Percentiles rank a stretch among this genome's conserved stretches.
These are phyloP conservation scores for Aspergillus carbonarius DNA, from an alignment of 2,329 filamentous ascomycete genomes.

Conservation along the genomic window DNA sequence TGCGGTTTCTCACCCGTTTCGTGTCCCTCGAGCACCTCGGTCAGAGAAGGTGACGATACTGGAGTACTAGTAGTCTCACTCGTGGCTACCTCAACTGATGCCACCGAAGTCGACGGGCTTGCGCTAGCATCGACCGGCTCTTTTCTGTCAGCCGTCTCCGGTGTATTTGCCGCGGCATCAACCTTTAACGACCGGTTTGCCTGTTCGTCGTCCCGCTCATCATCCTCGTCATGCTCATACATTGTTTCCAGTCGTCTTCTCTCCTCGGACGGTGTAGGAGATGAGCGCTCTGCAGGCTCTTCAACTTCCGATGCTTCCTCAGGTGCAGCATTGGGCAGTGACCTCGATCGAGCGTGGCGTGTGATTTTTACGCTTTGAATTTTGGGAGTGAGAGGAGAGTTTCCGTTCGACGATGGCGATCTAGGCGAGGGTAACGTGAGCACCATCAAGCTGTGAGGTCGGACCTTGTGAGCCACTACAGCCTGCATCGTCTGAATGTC, in stretches of 20 bases:
- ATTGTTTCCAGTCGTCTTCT: constrained; percentile 37
- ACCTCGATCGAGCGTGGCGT: constrained; percentile 48
- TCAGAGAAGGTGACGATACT: constrained; percentile 22
- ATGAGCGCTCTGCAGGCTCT: constrained; percentile 18
- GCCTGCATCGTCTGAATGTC: constrained; percentile 37
- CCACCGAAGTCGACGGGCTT: constrained; percentile 20
- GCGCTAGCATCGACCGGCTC: constrained; percentile 4
- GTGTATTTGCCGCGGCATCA: not conserved
- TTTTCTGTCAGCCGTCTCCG: not conserved
- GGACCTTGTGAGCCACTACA: constrained; percentile 42
- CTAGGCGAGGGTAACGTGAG: constrained; percentile 35
- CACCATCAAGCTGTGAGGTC: constrained; percentile 45
- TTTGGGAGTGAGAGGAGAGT: constrained; percentile 27
- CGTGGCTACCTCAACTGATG: constrained; percentile 18
- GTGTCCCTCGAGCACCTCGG: constrained; percentile 34
- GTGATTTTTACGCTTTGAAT: constrained; percentile 25
- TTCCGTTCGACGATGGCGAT: constrained; percentile 24
- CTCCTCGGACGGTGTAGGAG: constrained; percentile 28
- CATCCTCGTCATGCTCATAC: constrained; percentile 35
- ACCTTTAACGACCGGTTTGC: not conserved
- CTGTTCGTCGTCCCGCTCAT: constrained; percentile 21
- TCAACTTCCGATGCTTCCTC: constrained; percentile 19
- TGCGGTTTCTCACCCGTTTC: constrained; percentile 32
- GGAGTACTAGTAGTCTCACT: constrained; percentile 23
- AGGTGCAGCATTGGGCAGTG: constrained; percentile 46